Conservation (phyloP, 116 monocot species). For the Phalaenopsis hybrid region DNA sequence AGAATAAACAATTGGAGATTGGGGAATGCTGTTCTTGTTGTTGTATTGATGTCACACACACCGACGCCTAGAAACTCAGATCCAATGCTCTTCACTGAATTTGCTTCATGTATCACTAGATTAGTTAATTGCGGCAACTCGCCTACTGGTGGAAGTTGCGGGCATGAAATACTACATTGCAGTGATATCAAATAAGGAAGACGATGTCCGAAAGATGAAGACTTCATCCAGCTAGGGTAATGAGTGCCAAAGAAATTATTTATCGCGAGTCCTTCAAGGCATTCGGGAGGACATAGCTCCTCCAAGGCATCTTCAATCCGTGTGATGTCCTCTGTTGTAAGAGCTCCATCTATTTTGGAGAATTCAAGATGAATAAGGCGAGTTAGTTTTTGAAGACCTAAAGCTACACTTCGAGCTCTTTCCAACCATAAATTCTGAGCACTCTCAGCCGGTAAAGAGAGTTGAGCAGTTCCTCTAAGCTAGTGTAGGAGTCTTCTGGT, state of each 20-base stretch:
- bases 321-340: not conserved
- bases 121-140: not conserved
- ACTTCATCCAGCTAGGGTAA: constrained; percentile 10
- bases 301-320: constrained; percentile 7
- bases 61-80: not conserved
- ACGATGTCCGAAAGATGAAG: not conserved
- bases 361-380: not conserved
- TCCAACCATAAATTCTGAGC: constrained; percentile 2
- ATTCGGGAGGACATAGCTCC: constrained; percentile 8
- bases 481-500: not conserved
- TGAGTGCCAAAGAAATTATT: not conserved
- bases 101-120: not conserved
- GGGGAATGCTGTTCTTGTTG: not conserved
- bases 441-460: constrained; percentile 6
- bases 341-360: not conserved
- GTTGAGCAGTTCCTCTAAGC: not conserved
- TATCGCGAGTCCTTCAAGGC: not conserved
- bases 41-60: too few relatives aligned
- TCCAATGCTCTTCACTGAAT: not conserved
- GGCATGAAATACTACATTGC: not conserved
- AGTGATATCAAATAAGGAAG: too few relatives aligned
- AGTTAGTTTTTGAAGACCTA: not conserved
- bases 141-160: not conserved
- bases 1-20: not conserved
- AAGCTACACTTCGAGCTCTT: not conserved